Evolutionary conservation across 2,329 filamentous ascomycete species (phyloP).

Genomic region (Trichophyton verrucosum): DNA sequence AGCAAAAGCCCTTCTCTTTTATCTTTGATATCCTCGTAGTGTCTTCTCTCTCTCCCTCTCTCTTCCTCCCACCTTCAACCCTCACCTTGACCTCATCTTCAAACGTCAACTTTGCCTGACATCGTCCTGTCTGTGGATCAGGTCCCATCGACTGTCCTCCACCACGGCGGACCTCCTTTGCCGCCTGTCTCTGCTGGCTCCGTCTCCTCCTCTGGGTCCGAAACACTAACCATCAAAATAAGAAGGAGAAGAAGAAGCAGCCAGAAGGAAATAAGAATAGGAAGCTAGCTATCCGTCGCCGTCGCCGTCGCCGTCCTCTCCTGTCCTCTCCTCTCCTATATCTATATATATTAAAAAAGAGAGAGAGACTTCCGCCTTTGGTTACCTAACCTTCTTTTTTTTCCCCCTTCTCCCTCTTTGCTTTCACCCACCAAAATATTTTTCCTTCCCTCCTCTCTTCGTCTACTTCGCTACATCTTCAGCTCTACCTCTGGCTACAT

Average conservation of each 20-base stretch:
- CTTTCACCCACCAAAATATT: background rate
- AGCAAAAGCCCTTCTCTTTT: too few species aligned
- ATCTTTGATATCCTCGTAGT: too few species aligned
- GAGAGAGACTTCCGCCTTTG: background rate
- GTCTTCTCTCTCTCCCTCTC: background rate
- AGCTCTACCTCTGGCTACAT: background rate
- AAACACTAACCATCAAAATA: background rate
- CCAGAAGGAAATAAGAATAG: background rate
- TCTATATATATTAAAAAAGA: background rate
- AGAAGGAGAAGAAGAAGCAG: background rate
- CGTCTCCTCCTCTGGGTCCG: background rate
- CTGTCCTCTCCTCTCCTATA: background rate
- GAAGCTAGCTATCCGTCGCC: background rate
- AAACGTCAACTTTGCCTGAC: too few species aligned
- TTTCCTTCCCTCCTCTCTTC: background rate
- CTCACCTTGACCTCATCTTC: background rate
- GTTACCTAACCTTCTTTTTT: background rate
- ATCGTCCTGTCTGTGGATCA: background rate
- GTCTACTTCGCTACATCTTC: too few species aligned
- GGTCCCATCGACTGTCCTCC: conserved; percentile 3
- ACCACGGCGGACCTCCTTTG: background rate
- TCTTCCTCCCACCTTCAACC: background rate
- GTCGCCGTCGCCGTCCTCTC: background rate
- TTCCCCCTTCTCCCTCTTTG: background rate
- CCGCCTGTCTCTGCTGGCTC: background rate